These are phyloP conservation scores for Apiospora aurea DNA, from an alignment of 2,329 filamentous ascomycete genomes.

Conservation along the genomic window DNA sequence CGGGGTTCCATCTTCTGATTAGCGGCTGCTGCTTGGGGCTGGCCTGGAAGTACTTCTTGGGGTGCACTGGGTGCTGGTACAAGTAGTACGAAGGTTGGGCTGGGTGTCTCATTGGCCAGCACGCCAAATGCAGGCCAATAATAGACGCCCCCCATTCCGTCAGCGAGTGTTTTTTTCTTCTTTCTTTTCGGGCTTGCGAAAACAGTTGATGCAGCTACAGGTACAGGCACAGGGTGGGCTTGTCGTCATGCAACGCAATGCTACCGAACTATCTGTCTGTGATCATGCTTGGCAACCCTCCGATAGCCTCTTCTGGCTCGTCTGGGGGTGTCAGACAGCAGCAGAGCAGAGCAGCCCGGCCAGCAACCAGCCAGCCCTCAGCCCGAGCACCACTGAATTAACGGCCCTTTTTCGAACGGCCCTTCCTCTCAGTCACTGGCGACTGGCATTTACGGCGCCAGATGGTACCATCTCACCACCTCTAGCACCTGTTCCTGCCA, in stretches of 20 bases:
- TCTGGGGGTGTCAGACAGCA: neutral
- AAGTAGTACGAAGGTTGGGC: neutral
- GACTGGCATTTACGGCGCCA: conserved; percentile 12
- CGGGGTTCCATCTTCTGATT: neutral
- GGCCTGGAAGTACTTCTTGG: neutral
- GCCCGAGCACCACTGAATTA: conserved; percentile 13
- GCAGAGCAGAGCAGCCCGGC: neutral
- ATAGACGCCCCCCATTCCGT: conserved; percentile 12
- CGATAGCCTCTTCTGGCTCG: neutral
- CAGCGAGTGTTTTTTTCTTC: neutral
- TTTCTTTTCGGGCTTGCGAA: too few species aligned
- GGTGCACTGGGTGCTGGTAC: too few species aligned
- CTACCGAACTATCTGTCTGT: conserved; percentile 10
- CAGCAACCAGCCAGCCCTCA: neutral
- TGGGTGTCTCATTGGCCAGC: conserved; percentile 10
- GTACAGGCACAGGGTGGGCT: neutral
- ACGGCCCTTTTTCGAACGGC: neutral
- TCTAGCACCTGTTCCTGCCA: neutral
- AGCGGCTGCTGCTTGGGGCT: neutral
- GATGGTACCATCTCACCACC: conserved; percentile 17
- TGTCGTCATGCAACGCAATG: conserved; percentile 21
- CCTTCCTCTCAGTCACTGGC: neutral
- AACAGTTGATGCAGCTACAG: neutral
- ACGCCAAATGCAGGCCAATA: neutral
- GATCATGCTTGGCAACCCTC: neutral